Evolutionary conservation across 2,329 filamentous ascomycete species (phyloP).

Genomic region (Daldinia eschscholtzii): DNA sequence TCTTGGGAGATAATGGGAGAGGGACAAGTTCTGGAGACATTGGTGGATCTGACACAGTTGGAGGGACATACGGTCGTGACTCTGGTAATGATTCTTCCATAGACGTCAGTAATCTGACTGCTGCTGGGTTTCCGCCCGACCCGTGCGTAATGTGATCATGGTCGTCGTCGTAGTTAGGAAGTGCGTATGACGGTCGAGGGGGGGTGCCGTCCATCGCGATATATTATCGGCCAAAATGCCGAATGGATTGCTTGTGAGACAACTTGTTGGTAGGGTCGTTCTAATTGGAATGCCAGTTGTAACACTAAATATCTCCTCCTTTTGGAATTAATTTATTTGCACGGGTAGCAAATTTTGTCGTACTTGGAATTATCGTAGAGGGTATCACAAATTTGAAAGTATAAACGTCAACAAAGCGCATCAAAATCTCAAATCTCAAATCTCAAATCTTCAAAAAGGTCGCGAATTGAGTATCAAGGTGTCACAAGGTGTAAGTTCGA

Average conservation of each 20-base stretch:
- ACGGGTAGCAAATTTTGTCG: conserved; percentile 8
- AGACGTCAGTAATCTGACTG: conserved; percentile 72
- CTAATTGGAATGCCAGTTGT: conserved; percentile 37
- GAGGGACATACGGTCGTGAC: conserved; percentile 67
- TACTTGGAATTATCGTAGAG: conserved; percentile 4
- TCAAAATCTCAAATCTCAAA: neutral
- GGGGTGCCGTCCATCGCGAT: conserved; percentile 64
- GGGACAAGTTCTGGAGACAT: conserved; percentile 45
- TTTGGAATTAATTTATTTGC: conserved; percentile 3
- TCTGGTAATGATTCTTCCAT: conserved; percentile 67
- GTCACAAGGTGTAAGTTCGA: conserved; percentile 29
- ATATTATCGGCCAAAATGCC: conserved; percentile 44
- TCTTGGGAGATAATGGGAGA: conserved; percentile 46
- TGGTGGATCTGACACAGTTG: conserved; percentile 43
- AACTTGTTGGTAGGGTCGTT: conserved; percentile 29
- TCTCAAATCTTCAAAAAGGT: conserved; percentile 10
- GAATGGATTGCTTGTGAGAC: conserved; percentile 38
- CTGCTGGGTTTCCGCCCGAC: conserved; percentile 61
- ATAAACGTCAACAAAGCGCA: conserved; percentile 9
- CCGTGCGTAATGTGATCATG: conserved; percentile 60
- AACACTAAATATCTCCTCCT: conserved; percentile 16
- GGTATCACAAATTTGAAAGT: conserved; percentile 19
- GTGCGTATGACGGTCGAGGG: conserved; percentile 67
- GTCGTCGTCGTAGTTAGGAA: conserved; percentile 69
- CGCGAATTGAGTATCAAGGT: conserved; percentile 36